Percentiles rank a stretch among this genome's conserved stretches.
Evolutionary conservation across 2,329 filamentous ascomycete genomes (phyloP).

Genomic region (Colletotrichum paranaense): DNA sequence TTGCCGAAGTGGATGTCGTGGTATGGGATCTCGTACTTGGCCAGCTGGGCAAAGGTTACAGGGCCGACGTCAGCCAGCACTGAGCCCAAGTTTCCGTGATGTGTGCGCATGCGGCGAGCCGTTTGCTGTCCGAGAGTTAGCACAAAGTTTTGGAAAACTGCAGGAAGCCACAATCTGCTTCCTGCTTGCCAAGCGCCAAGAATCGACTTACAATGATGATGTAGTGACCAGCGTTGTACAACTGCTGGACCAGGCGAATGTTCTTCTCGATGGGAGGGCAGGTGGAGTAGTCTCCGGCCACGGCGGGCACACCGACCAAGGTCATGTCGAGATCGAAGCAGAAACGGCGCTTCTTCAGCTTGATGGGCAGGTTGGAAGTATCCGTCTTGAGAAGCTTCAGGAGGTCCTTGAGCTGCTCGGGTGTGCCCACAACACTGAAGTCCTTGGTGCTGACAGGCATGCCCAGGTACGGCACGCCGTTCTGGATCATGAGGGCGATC

Average conservation of each 20-base stretch:
- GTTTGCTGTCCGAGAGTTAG: conserved; percentile 38
- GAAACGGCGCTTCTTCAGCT: conserved; percentile 43
- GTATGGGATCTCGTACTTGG: conserved; percentile 42
- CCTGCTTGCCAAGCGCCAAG: conserved; percentile 19
- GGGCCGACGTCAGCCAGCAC: conserved; percentile 42
- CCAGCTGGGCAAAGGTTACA: conserved; percentile 42
- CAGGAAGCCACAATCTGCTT: neutral
- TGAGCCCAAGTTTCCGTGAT: conserved; percentile 42
- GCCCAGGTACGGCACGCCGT: conserved; percentile 40
- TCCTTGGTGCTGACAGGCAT: conserved; percentile 39
- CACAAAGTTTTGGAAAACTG: neutral
- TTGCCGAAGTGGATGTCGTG: conserved; percentile 46
- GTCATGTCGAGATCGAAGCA: conserved; percentile 47
- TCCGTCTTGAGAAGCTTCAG: conserved; percentile 40
- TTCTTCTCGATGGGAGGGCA: conserved; percentile 44
- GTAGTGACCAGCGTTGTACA: conserved; percentile 43
- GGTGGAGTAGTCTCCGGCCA: conserved; percentile 43
- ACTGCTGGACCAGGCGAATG: conserved; percentile 43
- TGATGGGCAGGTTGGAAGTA: conserved; percentile 35
- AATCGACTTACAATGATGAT: conserved; percentile 43
- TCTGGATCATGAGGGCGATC: conserved; percentile 41
- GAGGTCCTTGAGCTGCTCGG: conserved; percentile 43
- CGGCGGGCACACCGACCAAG: conserved; percentile 42
- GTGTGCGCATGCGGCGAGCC: conserved; percentile 43
- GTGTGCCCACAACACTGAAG: conserved; percentile 43